Base-by-base conservation (phyloP, 805 yeast species). In the Millerozyma acaciae region DNA sequence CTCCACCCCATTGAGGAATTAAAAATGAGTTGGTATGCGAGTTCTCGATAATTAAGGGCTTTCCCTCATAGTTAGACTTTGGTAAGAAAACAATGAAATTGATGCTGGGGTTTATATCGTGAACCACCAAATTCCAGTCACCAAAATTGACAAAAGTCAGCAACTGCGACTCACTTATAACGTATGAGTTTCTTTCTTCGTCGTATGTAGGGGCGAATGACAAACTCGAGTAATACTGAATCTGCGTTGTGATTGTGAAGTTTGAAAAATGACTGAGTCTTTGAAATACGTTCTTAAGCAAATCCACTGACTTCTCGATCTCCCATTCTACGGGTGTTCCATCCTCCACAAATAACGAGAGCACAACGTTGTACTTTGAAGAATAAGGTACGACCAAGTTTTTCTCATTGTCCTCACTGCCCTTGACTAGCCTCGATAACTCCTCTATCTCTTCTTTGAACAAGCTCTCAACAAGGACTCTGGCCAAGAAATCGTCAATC, bases 1-100 rank as follows among this genome's bases (percentile, higher is more conserved):
- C 75, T 41, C 96, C 96, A 8, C 93, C 94, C 85, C 95, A 89
- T 57, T 84, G 95, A 6, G 96, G 95, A 15, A 90, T 76, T 28
- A 84, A 56, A 50, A 82, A 88, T 34, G 80, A 76, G 53, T 73
- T 80, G 29, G 78, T 62, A 48, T 33, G 34, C 4, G 68, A 68
- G 35, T 69, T 59, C 28, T 62, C 73, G 30, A 82, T 74, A 4
- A 39, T 44, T 47, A 77, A 65, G 15, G 77, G 86, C 37, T 64
- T 55, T 17, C 59, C 62, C 16, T 65, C 60, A 23, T 57, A 48
- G 39, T 60, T 58, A 13, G 55, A 35, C 4, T 71, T 63, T 2
- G 94, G 88, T 33, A 79, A 70, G 47, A 79, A 85, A 1, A 81
- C 57, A 13, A 84, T 65, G 48, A 90, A 78, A 55, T 88, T 85